A percentile compares a stretch with the other conserved stretches of the same genome.
These are phyloP conservation scores for Trichoderma semiorbis DNA, from an alignment of 2,329 filamentous ascomycete genomes.

Conservation along the genomic window DNA sequence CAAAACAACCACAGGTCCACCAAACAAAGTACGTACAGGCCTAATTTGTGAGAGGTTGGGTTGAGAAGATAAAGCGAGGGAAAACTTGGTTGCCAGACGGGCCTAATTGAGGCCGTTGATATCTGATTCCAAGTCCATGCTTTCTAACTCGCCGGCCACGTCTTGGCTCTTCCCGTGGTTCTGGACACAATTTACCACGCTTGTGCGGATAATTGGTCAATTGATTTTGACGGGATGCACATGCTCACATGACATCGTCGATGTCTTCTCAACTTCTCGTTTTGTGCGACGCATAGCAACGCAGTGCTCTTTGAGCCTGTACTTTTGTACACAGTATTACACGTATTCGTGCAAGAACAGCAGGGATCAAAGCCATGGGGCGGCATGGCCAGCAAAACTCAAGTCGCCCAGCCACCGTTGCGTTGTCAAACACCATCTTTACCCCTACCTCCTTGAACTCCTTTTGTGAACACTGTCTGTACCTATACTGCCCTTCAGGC, in stretches of 20 bases:
- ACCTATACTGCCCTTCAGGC: neutral
- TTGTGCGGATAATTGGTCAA: neutral
- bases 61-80: neutral
- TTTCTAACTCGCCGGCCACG: neutral
- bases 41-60: neutral
- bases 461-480: neutral
- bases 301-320: neutral
- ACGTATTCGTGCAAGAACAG: neutral
- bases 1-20: constrained; percentile 16
- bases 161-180: neutral
- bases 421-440: neutral
- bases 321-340: neutral
- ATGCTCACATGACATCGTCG: constrained; percentile 1
- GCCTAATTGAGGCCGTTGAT: neutral
- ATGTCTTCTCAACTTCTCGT: neutral
- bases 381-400: neutral
- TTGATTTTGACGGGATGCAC: neutral
- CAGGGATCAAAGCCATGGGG: neutral
- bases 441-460: neutral
- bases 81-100: neutral
- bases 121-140: neutral
- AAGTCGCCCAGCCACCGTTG: constrained; percentile 6
- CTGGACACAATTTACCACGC: constrained; percentile 3
- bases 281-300: neutral
- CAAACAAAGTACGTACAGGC: neutral